Conservation (phyloP, 2,329 filamentous ascomycete species). For the Neofusicoccum sp. region DNA sequence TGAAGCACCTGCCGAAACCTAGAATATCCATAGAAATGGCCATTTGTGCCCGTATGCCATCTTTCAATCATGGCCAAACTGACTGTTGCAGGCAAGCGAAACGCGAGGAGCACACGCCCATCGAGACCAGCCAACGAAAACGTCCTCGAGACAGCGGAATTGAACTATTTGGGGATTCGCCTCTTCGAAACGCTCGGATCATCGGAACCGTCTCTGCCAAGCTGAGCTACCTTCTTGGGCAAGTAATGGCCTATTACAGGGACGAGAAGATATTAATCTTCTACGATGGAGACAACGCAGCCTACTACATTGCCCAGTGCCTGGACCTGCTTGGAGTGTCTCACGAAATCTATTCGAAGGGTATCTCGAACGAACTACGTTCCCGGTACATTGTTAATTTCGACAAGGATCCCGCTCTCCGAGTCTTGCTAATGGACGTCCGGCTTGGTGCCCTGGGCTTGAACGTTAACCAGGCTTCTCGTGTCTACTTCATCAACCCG, state of each 20-base stretch:
- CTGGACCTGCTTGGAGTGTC: slow-evolving; percentile 69
- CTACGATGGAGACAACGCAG: slow-evolving; percentile 84
- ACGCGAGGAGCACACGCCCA: not conserved
- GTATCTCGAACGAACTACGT: slow-evolving; percentile 59
- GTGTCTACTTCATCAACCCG: slow-evolving; percentile 86
- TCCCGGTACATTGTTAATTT: slow-evolving; percentile 78
- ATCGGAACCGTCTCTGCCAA: slow-evolving; percentile 85
- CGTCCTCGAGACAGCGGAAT: slow-evolving; percentile 29
- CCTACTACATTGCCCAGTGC: slow-evolving; percentile 79
- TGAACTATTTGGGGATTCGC: slow-evolving; percentile 43
- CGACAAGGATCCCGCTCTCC: slow-evolving; percentile 65
- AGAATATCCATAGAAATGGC: too few species aligned
- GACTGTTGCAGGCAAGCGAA: not conserved
- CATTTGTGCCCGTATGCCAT: too few species aligned
- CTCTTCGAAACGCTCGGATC: slow-evolving; percentile 61
- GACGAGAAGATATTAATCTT: slow-evolving; percentile 88
- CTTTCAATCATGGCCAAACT: too few species aligned
- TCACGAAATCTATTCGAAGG: slow-evolving; percentile 66
- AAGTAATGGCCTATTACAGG: slow-evolving; percentile 64
- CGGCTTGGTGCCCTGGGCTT: slow-evolving; percentile 83
- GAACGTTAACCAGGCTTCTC: slow-evolving; percentile 77
- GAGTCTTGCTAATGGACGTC: slow-evolving; percentile 89
- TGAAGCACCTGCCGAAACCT: too few species aligned
- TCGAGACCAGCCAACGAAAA: not conserved
- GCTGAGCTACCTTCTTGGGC: slow-evolving; percentile 77